phyloP scores from a whole-genome alignment of 306 rosid species.

The Ammopiptanthus mongolicus region DNA sequence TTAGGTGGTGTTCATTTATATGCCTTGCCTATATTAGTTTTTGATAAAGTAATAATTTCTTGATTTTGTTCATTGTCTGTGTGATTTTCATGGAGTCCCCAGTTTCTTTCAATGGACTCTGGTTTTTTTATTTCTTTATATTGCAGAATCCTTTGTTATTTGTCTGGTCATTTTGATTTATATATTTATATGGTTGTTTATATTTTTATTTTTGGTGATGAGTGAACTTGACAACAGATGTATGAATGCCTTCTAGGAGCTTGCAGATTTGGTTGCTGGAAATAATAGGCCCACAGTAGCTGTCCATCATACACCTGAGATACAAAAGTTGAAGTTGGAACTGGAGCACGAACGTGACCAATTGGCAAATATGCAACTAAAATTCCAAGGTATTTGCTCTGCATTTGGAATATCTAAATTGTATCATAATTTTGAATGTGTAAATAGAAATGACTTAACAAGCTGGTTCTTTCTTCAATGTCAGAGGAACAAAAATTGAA shows the following conservation, averaged over 20 bases:
- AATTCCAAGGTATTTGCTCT: conserved; percentile 41
- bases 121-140: not conserved
- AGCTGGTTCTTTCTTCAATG: conserved; percentile 2
- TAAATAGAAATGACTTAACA: not conserved
- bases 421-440: not conserved
- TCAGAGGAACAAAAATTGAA: conserved; percentile 64
- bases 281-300: conserved; percentile 32
- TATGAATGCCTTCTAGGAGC: conserved; percentile 95
- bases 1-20: not conserved
- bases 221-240: conserved; percentile 77
- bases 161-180: not conserved
- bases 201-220: conserved; percentile 42
- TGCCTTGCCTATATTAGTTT: not conserved
- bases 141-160: not conserved
- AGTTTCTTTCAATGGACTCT: not conserved
- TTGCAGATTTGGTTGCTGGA: conserved; percentile 56
- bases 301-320: conserved; percentile 41
- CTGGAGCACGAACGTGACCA: conserved; percentile 48
- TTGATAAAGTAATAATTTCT: not conserved
- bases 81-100: not conserved
- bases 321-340: conserved; percentile 42
- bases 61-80: not conserved
- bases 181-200: not conserved
- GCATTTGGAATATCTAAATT: conserved; percentile 1
- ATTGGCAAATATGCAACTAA: conserved; percentile 31